Percentiles rank a stretch among this genome's conserved stretches.
Evolutionary conservation across 2,329 filamentous ascomycete genomes (phyloP).

Genomic region (Torrubiella hemipterigena): DNA sequence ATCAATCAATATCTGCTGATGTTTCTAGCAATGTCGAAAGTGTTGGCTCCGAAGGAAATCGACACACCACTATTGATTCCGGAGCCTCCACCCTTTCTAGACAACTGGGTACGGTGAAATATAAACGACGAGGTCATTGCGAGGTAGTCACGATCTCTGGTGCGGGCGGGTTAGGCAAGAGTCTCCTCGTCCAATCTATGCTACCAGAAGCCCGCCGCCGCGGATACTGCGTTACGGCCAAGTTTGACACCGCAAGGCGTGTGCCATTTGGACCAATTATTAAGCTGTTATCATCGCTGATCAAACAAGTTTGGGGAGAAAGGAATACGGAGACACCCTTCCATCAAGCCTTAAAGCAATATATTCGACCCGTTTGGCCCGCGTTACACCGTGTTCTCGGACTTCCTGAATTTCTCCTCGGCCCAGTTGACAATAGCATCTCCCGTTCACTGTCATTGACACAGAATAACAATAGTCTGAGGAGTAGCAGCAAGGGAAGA

Average conservation of each 20-base stretch:
- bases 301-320: constrained; percentile 57
- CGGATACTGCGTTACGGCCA: constrained; percentile 54
- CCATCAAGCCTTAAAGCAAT: constrained; percentile 48
- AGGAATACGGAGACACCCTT: constrained; percentile 53
- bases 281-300: constrained; percentile 52
- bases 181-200: constrained; percentile 50
- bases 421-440: constrained; percentile 27
- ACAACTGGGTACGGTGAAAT: constrained; percentile 44
- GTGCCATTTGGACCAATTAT: constrained; percentile 52
- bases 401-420: constrained; percentile 58
- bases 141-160: constrained; percentile 52
- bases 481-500: constrained; percentile 17
- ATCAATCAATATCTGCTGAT: constrained; percentile 38
- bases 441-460: constrained; percentile 23
- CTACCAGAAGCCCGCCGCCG: constrained; percentile 46
- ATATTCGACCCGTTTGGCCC: constrained; percentile 52
- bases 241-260: constrained; percentile 50
- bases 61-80: constrained; percentile 31
- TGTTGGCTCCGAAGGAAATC: constrained; percentile 26
- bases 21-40: constrained; percentile 33
- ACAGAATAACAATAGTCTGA: constrained; percentile 17
- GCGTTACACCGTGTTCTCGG: constrained; percentile 49
- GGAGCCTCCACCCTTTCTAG: constrained; percentile 38
- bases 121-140: constrained; percentile 48
- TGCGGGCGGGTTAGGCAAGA: constrained; percentile 52